A percentile compares a stretch with the other conserved stretches of the same genome.
Conservation (phyloP, 441 rosid species). For the Gossypium aridum region DNA sequence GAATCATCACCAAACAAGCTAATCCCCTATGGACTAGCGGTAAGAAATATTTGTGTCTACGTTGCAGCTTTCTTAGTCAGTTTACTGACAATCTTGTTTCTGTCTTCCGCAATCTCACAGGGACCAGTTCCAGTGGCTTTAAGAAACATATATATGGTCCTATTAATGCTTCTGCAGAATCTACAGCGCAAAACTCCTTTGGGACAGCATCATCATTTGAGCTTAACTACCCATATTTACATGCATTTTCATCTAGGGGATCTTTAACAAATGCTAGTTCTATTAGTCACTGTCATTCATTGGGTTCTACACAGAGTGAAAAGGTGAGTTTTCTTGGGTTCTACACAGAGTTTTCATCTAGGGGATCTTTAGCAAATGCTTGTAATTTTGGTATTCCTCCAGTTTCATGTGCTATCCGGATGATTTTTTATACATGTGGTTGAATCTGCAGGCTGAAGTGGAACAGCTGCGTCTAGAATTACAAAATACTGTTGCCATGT, state of each 20-base stretch:
- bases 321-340: conserved; percentile 9
- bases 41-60: conserved; percentile 7
- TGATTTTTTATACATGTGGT: conserved; percentile 33
- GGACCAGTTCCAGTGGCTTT: conserved; percentile 25
- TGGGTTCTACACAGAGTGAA: conserved; percentile 19
- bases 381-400: background rate
- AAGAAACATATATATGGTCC: conserved; percentile 23
- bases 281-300: conserved; percentile 19
- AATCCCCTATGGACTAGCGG: conserved; percentile 25
- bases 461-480: conserved; percentile 60
- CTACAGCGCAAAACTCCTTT: conserved; percentile 22
- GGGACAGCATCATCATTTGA: conserved; percentile 32
- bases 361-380: background rate
- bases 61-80: background rate
- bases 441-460: conserved; percentile 48
- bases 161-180: conserved; percentile 28
- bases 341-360: conserved; percentile 10
- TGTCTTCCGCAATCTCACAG: conserved; percentile 25
- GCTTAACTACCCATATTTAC: conserved; percentile 24
- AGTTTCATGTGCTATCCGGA: conserved; percentile 1
- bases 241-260: conserved; percentile 23
- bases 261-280: conserved; percentile 15
- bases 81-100: background rate
- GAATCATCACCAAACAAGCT: conserved; percentile 43
- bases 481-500: conserved; percentile 55